These are phyloP conservation scores for Sphaerosporella brunnea DNA, from an alignment of 495 filamentous ascomycete genomes.

Conservation along the genomic window DNA sequence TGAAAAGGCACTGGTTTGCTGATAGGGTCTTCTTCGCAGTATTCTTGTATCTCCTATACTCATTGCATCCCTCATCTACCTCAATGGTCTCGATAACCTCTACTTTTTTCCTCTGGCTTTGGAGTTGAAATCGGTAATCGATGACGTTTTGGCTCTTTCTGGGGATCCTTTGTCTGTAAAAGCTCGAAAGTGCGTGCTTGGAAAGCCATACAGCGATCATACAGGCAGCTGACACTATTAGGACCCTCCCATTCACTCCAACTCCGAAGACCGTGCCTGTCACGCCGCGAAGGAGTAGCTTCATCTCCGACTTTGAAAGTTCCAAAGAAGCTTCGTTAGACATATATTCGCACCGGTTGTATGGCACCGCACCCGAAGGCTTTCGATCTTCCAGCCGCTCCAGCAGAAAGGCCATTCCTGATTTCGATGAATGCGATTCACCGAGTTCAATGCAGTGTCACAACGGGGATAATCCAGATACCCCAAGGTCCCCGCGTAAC, in stretches of 20 bases:
- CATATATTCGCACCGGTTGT: not conserved
- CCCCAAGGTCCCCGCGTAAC: not conserved
- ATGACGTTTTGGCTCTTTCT: not conserved
- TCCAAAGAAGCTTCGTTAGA: not conserved
- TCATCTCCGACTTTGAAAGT: not conserved
- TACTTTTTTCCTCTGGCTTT: not conserved
- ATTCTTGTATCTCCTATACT: not conserved
- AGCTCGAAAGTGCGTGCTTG: not conserved
- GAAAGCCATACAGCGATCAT: not conserved
- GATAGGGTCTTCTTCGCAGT: not conserved
- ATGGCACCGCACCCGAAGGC: not conserved
- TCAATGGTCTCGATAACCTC: not conserved
- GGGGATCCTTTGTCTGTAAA: not conserved
- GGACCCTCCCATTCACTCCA: too few species aligned
- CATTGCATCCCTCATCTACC: not conserved
- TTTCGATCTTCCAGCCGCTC: not conserved
- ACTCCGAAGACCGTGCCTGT: too few species aligned
- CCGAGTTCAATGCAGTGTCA: not conserved
- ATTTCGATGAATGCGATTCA: not conserved
- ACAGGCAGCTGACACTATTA: not conserved
- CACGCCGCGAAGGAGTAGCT: not conserved
- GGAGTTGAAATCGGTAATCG: not conserved
- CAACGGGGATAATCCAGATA: not conserved
- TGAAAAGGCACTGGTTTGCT: too few species aligned
- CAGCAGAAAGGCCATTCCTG: not conserved